Evolutionary conservation across 2,329 filamentous ascomycete species (phyloP).

Genomic region (Cadophora malorum): DNA sequence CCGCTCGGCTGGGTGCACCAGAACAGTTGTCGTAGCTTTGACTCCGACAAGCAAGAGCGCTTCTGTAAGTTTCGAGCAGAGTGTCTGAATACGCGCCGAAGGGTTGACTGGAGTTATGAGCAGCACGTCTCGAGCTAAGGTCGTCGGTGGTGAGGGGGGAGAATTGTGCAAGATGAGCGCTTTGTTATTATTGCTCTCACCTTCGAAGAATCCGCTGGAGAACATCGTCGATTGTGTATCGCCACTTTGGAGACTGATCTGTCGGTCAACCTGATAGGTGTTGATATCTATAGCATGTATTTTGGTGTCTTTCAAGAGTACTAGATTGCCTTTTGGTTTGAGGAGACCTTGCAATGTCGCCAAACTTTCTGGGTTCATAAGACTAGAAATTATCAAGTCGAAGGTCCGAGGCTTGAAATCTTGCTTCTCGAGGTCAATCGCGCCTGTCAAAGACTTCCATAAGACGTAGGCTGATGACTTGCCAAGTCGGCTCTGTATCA

Average conservation of each 20-base stretch:
- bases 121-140: slow-evolving; percentile 2
- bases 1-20: slow-evolving; percentile 10
- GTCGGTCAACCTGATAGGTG: background rate
- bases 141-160: background rate
- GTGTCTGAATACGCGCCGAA: slow-evolving; percentile 1
- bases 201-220: background rate
- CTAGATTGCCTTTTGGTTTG: slow-evolving; percentile 5
- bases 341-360: slow-evolving; percentile 2
- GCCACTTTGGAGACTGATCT: background rate
- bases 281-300: background rate
- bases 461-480: slow-evolving; percentile 10
- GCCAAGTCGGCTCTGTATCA: background rate
- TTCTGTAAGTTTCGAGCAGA: slow-evolving; percentile 14
- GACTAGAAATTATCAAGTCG: slow-evolving; percentile 9
- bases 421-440: slow-evolving; percentile 10
- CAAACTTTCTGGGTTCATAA: background rate
- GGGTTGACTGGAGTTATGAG: slow-evolving; percentile 8
- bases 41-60: slow-evolving; percentile 11
- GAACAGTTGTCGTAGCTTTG: background rate
- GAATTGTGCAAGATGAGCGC: background rate
- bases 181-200: background rate
- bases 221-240: background rate
- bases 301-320: background rate
- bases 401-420: slow-evolving; percentile 13
- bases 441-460: background rate